Base-by-base conservation (phyloP, 148 eudicot species). In the Arctostaphylos glauca region DNA sequence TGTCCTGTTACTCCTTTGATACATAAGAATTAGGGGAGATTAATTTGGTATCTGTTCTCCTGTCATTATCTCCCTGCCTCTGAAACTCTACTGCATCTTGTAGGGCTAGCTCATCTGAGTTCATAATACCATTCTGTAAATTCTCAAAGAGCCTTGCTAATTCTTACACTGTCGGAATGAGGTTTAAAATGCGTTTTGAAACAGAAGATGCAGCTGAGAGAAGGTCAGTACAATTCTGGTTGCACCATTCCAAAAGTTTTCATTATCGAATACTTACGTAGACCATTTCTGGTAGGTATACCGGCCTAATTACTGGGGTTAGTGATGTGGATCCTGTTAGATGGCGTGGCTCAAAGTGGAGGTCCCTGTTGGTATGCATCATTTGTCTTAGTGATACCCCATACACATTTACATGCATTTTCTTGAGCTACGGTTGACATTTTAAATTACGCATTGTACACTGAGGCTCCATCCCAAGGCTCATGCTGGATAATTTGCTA, bases 291-390 rank as follows among this genome's bases (percentile, higher is more conserved):
- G 78, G 80, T 90, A 94, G 97, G 92, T 94, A 84, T 87, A 88
- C 94, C 23, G 99, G 99, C 44, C 90, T 97, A 3, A 87, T 97
- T 74, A 88, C 92, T 58, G 97, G 99, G 55, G 84, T 91, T 67
- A 81, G 93, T 76, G 99, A 93, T 83, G 82, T 88, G 25, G 99
- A 97, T 88, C 98, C 97, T 31, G 82, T 85, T 70, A 90, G 94
- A 73, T 97, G 99, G 99, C 92, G 95, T 47, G 93, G 99, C 74
- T 97, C 99, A 10, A 97, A 93, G 84, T 97, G 99, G 99, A 93
- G 92, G 87, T 89, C 94, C 93, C 81, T 97, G 50, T 84, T 91
- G 98, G 99, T 97, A 93, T 67, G 91, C 66, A 43, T 56, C 66
- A 43, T 56, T 14, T 64, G 1, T 12, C 58, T 50, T 53, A 49